Evolutionary conservation across 2,329 filamentous ascomycete species (phyloP).

Genomic region (Rutstroemia sp.): DNA sequence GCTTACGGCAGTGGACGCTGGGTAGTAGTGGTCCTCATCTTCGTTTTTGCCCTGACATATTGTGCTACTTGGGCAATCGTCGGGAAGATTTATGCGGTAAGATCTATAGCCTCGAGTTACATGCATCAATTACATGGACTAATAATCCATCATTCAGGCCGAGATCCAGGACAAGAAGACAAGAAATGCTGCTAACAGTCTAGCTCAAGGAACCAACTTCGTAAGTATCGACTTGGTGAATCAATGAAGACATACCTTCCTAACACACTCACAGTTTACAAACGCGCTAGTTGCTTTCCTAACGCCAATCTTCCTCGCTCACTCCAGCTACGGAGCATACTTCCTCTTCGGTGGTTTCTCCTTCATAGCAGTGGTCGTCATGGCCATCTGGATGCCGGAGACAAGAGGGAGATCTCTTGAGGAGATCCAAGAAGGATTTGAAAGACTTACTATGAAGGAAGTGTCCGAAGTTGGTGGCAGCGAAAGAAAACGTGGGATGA

Average conservation of each 20-base stretch:
- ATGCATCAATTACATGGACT: too few species aligned
- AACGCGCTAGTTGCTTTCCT: constrained; percentile 28
- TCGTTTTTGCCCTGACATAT: constrained; percentile 39
- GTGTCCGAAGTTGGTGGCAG: background rate
- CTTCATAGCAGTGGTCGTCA: constrained; percentile 20
- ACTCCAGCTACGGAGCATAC: constrained; percentile 15
- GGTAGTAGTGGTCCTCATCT: constrained; percentile 43
- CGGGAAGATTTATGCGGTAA: constrained; percentile 42
- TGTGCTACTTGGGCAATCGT: constrained; percentile 44
- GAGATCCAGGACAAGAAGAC: constrained; percentile 47
- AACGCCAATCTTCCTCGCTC: constrained; percentile 22
- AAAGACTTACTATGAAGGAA: background rate
- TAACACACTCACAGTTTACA: constrained; percentile 29
- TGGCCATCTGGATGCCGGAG: constrained; percentile 20
- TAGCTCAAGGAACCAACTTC: constrained; percentile 40
- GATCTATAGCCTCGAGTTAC: too few species aligned
- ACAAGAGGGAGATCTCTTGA: constrained; percentile 22
- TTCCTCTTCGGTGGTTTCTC: constrained; percentile 20
- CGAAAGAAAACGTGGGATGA: background rate
- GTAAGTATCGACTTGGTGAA: constrained; percentile 17
- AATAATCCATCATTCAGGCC: background rate
- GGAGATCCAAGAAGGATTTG: constrained; percentile 10
- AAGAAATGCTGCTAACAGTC: constrained; percentile 42
- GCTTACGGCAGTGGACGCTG: constrained; percentile 36
- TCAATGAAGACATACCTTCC: background rate